Conservation (phyloP, 345 rosid genomes). For the Cardamine occulta region DNA sequence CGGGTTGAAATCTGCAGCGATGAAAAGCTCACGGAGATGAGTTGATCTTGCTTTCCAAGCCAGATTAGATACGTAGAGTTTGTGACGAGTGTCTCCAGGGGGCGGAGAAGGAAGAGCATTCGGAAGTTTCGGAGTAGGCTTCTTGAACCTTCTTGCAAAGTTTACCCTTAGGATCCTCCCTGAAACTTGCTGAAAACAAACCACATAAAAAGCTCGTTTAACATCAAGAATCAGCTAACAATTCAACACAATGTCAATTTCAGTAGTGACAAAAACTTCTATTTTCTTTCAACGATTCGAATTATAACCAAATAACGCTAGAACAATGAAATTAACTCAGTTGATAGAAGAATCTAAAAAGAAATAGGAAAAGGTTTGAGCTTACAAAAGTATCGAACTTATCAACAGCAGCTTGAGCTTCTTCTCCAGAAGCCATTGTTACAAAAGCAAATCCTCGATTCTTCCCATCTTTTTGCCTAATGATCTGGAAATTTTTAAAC, state of each 20-base stretch:
- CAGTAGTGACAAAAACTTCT: too few relatives aligned
- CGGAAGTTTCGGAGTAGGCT: constrained; percentile 50
- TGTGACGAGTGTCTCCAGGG: constrained; percentile 60
- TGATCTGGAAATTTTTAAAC: constrained; percentile 51
- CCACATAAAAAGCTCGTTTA: constrained; percentile 14
- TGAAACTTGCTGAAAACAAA: constrained; percentile 62
- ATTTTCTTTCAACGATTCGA: not conserved
- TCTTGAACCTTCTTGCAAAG: constrained; percentile 73
- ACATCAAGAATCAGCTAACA: not conserved
- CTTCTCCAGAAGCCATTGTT: constrained; percentile 80
- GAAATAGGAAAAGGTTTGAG: not conserved
- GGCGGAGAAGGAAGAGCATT: constrained; percentile 42
- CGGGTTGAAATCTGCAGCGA: constrained; percentile 56
- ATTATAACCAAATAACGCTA: not conserved
- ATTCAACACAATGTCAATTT: not conserved
- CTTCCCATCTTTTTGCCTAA: constrained; percentile 71
- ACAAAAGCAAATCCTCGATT: constrained; percentile 78
- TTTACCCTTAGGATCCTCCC: constrained; percentile 76
- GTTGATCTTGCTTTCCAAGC: constrained; percentile 88
- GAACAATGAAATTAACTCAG: not conserved
- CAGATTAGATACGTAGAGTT: constrained; percentile 81
- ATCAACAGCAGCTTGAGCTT: constrained; percentile 83
- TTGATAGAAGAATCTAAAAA: not conserved
- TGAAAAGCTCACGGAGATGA: constrained; percentile 78
- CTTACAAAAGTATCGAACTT: constrained; percentile 64